Evolutionary conservation across 306 rosid species (phyloP), one percentile per base, ranked within the genome.

Genomic region (Nissolia schottii): DNA sequence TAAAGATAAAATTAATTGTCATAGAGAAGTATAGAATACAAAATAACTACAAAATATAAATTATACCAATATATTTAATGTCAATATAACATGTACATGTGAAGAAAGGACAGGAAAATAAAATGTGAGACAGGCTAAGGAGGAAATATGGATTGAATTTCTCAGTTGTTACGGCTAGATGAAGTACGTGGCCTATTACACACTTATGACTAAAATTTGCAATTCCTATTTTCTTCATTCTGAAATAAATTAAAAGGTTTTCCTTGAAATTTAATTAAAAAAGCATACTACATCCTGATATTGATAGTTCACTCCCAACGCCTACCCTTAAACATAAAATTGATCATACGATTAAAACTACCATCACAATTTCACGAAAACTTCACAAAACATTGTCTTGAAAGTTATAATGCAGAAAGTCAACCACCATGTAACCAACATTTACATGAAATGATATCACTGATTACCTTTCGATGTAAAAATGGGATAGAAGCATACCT

Each of bases 401-500:
- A n/a, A n/a, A 45, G 20, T 9, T 41, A 64, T 13, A 15, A 45
- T n/a, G 6, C 1, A 62, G 20, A 34, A 23, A 23, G 55, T 64
- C 63, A 63, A 63, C 24, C 55, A 56, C 58, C 61, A 62, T 6
- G 54, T 7, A 55, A 57, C 66, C 55, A 73, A 48, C 58, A 64
- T 28, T 65, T 65, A 66, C 64, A n/a, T 57, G 49, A 54, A 61
- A 59, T 11, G 31, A 18, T 9, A 53, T 10, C 53, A 74, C 18
- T 41, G 12, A 60, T 49, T 70, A 35, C 71, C 74, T 54, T 43
- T 27, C 49, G 54, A 13, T 23, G 79, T 51, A 53, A 41, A 40
- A 51, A 81, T 6, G 35, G 49, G 67, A 64, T 20, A 75, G 18
- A 67, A 75, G 56, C 67, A 70, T 73, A 91, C 98, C 98, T 94